Percentiles rank a stretch among this genome's conserved stretches.
These are phyloP conservation scores for Rhodofomes roseus DNA, from an alignment of 1,284 basidiomycete species.

Conservation along the genomic window DNA sequence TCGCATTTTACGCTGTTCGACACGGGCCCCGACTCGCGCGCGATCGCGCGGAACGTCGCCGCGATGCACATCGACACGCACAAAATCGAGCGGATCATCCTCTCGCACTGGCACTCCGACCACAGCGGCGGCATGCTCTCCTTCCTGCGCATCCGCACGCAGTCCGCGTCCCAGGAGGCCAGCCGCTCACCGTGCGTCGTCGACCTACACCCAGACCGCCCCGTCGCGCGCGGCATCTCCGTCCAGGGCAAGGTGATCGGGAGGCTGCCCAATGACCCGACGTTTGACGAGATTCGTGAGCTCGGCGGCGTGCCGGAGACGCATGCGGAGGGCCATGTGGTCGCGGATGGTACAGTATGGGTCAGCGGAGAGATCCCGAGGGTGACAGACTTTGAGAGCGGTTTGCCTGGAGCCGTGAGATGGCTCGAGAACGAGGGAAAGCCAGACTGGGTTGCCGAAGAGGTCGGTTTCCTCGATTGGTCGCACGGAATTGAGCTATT, in stretches of 20 bases:
- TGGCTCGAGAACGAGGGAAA: conserved; percentile 44
- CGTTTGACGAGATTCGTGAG: conserved; percentile 58
- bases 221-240: conserved; percentile 70
- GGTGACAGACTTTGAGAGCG: conserved; percentile 62
- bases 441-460: conserved; percentile 59
- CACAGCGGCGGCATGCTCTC: conserved; percentile 74
- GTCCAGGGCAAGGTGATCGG: conserved; percentile 55
- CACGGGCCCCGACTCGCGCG: conserved; percentile 72
- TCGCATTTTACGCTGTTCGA: conserved; percentile 68
- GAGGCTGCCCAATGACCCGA: conserved; percentile 65
- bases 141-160: conserved; percentile 46
- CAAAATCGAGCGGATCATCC: conserved; percentile 55
- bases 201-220: conserved; percentile 75
- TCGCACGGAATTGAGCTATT: not conserved
- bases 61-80: conserved; percentile 55
- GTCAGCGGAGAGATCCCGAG: conserved; percentile 81
- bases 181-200: conserved; percentile 40
- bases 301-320: conserved; percentile 55
- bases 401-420: conserved; percentile 62
- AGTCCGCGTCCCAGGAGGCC: conserved; percentile 9
- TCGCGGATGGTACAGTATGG: conserved; percentile 59
- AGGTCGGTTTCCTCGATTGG: conserved; percentile 33
- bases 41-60: conserved; percentile 65
- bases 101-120: conserved; percentile 84
- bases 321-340: conserved; percentile 55